Evolutionary conservation across 495 filamentous ascomycete genomes (phyloP).

Genomic region (Chaetomium cochliodes): DNA sequence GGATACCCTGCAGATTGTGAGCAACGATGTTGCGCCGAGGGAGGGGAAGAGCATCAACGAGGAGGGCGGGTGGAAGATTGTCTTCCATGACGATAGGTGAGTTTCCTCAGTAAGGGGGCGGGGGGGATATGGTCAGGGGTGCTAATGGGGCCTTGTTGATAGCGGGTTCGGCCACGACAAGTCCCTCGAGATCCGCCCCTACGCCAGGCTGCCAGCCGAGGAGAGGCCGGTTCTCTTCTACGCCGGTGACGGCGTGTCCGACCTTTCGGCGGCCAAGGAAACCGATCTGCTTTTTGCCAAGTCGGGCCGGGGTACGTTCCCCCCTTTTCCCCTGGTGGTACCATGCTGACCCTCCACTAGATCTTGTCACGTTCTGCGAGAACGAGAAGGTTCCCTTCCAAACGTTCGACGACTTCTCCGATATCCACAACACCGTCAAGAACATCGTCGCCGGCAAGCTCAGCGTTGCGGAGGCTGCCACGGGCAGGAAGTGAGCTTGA

Average conservation of each 20-base stretch:
- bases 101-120: neutral
- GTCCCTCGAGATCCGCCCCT: constrained; percentile 79
- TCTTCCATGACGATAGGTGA: constrained; percentile 82
- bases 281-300: constrained; percentile 91
- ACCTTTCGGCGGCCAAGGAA: constrained; percentile 82
- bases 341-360: constrained; percentile 41
- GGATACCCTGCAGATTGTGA: constrained; percentile 76
- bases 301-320: constrained; percentile 70
- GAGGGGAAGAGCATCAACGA: constrained; percentile 68
- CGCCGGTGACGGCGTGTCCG: constrained; percentile 86
- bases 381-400: constrained; percentile 76
- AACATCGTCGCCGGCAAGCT: constrained; percentile 65
- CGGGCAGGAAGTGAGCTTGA: constrained; percentile 27
- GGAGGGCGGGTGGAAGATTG: constrained; percentile 79
- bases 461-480: constrained; percentile 47
- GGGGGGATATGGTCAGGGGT: neutral
- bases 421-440: constrained; percentile 70
- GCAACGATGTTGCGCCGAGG: constrained; percentile 69
- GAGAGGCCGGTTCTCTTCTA: constrained; percentile 78
- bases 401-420: constrained; percentile 72
- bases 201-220: constrained; percentile 63
- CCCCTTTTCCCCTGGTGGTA: too few species aligned
- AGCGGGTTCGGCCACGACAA: constrained; percentile 94
- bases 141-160: constrained; percentile 14
- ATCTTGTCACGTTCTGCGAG: constrained; percentile 80